phyloP scores from a whole-genome alignment of 805 yeast genomes.

The Yarrowia sp. region DNA sequence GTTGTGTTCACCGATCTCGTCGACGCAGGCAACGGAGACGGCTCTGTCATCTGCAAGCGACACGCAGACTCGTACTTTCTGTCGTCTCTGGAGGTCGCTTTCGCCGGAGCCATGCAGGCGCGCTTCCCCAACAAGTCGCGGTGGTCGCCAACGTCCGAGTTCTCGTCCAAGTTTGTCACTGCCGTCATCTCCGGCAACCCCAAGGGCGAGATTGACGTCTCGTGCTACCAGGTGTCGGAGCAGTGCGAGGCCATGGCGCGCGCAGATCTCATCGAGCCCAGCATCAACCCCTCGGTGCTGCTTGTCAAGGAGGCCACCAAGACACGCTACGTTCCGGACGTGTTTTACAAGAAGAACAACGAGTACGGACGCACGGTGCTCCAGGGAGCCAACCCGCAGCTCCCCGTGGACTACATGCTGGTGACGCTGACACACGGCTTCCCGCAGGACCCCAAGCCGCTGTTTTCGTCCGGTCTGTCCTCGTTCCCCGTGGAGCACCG shows the following conservation, averaged over 20 bases:
- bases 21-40: slow-evolving; percentile 84
- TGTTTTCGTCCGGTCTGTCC: slow-evolving; percentile 44
- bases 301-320: slow-evolving; percentile 72
- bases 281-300: slow-evolving; percentile 87
- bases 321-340: slow-evolving; percentile 88
- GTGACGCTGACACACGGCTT: slow-evolving; percentile 92
- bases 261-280: slow-evolving; percentile 82
- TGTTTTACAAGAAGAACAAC: slow-evolving; percentile 76
- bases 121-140: slow-evolving; percentile 60
- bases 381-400: slow-evolving; percentile 82
- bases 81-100: slow-evolving; percentile 78
- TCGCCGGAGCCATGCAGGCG: slow-evolving; percentile 78
- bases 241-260: slow-evolving; percentile 83
- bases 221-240: slow-evolving; percentile 84
- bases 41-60: slow-evolving; percentile 86
- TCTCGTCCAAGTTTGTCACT: slow-evolving; percentile 88
- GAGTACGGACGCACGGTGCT: slow-evolving; percentile 90
- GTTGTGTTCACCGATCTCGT: slow-evolving; percentile 83
- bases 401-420: slow-evolving; percentile 85
- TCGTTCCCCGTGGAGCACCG: slow-evolving; percentile 78
- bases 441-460: slow-evolving; percentile 59
- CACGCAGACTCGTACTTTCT: slow-evolving; percentile 89
- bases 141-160: slow-evolving; percentile 61
- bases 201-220: slow-evolving; percentile 83
- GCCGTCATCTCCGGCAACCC: slow-evolving; percentile 91